phyloP scores from a whole-genome alignment of 2,329 filamentous ascomycete genomes.

The Talaromyces sp. region DNA sequence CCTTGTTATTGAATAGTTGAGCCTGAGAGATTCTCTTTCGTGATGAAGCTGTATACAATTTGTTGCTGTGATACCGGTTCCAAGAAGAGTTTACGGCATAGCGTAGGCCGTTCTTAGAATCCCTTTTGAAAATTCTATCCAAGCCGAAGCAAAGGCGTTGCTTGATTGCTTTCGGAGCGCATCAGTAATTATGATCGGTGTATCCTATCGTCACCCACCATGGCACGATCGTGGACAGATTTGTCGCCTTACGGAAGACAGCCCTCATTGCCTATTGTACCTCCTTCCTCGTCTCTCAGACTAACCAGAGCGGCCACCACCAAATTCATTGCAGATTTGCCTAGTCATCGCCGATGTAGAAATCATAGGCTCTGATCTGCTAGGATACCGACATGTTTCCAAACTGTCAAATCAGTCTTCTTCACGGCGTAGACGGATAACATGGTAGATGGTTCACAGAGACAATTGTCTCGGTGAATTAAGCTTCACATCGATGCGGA shows the following conservation, averaged over 20 bases:
- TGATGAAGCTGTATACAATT: constrained; percentile 51
- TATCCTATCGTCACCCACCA: constrained; percentile 19
- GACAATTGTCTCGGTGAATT: background rate
- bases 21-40: constrained; percentile 50
- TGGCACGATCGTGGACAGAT: constrained; percentile 7
- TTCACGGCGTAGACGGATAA: constrained; percentile 49
- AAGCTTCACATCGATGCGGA: background rate
- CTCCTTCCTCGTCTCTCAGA: constrained; percentile 33
- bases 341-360: constrained; percentile 45
- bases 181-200: constrained; percentile 46
- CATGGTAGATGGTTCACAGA: constrained; percentile 42
- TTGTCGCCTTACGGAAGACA: constrained; percentile 22
- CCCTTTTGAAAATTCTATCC: constrained; percentile 42
- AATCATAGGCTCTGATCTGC: constrained; percentile 41
- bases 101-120: constrained; percentile 49
- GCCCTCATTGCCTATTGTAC: constrained; percentile 50
- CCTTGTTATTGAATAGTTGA: constrained; percentile 44
- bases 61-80: constrained; percentile 43
- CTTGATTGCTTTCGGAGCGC: constrained; percentile 32
- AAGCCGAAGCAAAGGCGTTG: constrained; percentile 10
- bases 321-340: constrained; percentile 53
- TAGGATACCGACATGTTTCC: constrained; percentile 47
- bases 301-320: constrained; percentile 50
- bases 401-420: constrained; percentile 39
- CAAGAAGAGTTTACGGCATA: constrained; percentile 52